Percentiles rank a stretch among this genome's conserved stretches.
Conservation (phyloP, 176 grass and related monocot genomes). For the Raddia distichophylla region DNA sequence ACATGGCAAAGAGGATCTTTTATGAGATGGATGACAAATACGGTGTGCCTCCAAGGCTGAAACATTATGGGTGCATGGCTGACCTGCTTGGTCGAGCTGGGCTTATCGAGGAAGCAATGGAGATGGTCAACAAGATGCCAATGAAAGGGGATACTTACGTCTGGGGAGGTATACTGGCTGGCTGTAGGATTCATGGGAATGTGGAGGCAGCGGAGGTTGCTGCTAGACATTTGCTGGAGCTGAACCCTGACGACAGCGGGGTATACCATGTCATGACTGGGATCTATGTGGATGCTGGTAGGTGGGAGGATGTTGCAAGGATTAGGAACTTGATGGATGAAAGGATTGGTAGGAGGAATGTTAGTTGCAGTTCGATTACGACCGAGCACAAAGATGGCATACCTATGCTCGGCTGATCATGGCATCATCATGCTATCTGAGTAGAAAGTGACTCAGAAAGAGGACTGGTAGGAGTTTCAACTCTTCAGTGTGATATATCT, state of each 20-base stretch:
- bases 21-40: constrained; percentile 53
- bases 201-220: constrained; percentile 55
- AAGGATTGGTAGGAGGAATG: constrained; percentile 47
- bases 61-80: constrained; percentile 76
- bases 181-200: constrained; percentile 63
- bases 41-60: constrained; percentile 45
- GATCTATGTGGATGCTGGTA: constrained; percentile 51
- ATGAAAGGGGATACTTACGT: constrained; percentile 53
- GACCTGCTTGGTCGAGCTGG: constrained; percentile 67
- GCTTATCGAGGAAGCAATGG: constrained; percentile 52
- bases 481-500: not conserved
- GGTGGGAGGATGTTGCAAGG: constrained; percentile 67
- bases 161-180: constrained; percentile 65
- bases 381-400: constrained; percentile 9
- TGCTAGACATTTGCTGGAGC: constrained; percentile 46
- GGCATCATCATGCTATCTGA: not conserved
- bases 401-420: not conserved
- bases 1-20: constrained; percentile 54
- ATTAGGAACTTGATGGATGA: constrained; percentile 59
- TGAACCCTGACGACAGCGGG: constrained; percentile 55
- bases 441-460: not conserved
- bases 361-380: constrained; percentile 46
- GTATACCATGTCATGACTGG: constrained; percentile 65
- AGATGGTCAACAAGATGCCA: constrained; percentile 62
- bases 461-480: not conserved